Conservation (phyloP, 441 rosid genomes). For the Dalechampia spathulata region DNA sequence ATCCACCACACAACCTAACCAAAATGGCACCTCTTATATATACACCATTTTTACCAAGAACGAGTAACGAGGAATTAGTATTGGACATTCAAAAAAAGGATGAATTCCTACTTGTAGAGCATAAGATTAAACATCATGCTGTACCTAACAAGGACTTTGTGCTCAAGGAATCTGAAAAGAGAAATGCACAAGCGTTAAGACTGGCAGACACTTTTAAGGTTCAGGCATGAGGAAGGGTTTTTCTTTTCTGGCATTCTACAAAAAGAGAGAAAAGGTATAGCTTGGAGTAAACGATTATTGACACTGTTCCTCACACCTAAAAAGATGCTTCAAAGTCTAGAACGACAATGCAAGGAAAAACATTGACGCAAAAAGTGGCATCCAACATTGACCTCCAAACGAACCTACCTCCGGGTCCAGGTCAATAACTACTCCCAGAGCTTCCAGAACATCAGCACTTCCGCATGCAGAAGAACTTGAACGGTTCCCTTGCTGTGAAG, state of each 20-base stretch:
- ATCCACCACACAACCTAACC: background rate
- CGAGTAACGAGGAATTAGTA: background rate
- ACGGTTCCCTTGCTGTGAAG: constrained; percentile 84
- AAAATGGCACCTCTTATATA: background rate
- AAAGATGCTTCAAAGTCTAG: background rate
- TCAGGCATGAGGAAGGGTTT: background rate
- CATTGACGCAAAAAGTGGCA: too few species aligned
- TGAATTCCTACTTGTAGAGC: background rate
- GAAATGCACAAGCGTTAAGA: background rate
- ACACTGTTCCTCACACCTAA: background rate
- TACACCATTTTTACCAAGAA: background rate
- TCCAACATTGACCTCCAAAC: too few species aligned
- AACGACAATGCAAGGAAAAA: too few species aligned
- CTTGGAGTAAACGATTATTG: background rate
- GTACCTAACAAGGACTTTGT: too few species aligned
- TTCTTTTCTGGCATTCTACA: background rate
- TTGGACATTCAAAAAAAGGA: background rate
- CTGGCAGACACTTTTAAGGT: background rate
- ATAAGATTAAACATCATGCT: too few species aligned
- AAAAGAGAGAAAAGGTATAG: background rate
- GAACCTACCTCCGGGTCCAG: constrained; percentile 67
- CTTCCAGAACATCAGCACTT: constrained; percentile 93
- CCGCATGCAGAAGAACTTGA: constrained; percentile 99
- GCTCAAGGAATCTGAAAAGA: background rate
- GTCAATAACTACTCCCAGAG: constrained; percentile 66